phyloP scores from a whole-genome alignment of 2,329 filamentous ascomycete genomes.

The Dactylellina cionopaga region DNA sequence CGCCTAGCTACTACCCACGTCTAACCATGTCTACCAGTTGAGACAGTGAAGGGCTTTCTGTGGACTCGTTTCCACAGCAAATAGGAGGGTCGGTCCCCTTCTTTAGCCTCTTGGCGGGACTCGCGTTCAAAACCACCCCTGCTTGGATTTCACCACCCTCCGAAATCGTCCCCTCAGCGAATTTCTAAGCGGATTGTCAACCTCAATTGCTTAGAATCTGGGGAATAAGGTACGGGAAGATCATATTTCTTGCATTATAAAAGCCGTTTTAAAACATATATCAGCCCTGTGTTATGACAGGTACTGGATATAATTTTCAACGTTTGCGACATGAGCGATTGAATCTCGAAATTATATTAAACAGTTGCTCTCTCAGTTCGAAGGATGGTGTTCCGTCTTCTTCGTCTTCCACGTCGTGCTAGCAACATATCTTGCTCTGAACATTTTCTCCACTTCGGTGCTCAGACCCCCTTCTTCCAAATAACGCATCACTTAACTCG shows the following conservation, averaged over 20 bases:
- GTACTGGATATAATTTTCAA: background rate
- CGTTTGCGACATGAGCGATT: background rate
- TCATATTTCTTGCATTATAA: conserved; percentile 34
- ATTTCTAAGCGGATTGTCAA: conserved; percentile 10
- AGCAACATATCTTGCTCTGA: background rate
- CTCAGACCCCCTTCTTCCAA: conserved; percentile 44
- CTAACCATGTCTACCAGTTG: conserved; percentile 14
- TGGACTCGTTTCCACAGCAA: conserved; percentile 43
- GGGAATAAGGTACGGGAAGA: conserved; percentile 41
- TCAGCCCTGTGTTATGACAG: background rate
- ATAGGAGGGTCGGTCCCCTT: background rate
- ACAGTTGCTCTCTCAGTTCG: too few species aligned
- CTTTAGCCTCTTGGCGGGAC: conserved; percentile 19
- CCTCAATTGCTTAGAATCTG: background rate
- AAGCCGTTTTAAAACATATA: conserved; percentile 2
- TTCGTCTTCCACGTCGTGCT: background rate
- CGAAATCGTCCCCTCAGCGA: background rate
- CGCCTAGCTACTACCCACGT: too few species aligned
- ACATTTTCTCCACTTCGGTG: background rate
- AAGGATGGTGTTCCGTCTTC: too few species aligned
- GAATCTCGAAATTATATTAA: too few species aligned
- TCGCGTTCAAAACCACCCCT: conserved; percentile 14
- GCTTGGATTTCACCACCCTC: conserved; percentile 38
- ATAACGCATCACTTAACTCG: conserved; percentile 17
- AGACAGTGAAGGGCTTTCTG: conserved; percentile 23